Conservation (phyloP, 164 flowering plant species). For the Macadamia tetraphylla region DNA sequence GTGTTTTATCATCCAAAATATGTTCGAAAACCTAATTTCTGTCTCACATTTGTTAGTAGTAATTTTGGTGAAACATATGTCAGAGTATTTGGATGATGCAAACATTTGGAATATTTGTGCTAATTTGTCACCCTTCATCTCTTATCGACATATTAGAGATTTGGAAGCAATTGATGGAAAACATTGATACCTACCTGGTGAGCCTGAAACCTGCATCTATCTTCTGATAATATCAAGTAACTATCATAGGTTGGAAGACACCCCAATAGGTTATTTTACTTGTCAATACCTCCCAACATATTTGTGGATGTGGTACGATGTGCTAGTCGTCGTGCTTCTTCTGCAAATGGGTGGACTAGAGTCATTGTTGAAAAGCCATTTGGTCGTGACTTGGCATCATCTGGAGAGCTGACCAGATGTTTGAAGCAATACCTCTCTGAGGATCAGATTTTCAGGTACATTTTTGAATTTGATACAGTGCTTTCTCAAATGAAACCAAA, state of each 20-base stretch:
- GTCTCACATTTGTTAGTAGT: too few relatives aligned
- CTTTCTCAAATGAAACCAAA: background rate
- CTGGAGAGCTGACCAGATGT: constrained; percentile 60
- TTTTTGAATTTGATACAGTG: background rate
- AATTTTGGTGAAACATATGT: too few relatives aligned
- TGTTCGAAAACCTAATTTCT: too few relatives aligned
- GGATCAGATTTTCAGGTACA: constrained; percentile 84
- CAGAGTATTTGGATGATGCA: too few relatives aligned
- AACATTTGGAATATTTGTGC: too few relatives aligned
- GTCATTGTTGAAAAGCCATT: constrained; percentile 93
- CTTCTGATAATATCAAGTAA: background rate
- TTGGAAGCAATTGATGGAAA: background rate
- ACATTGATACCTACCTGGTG: background rate
- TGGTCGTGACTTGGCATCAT: constrained; percentile 80
- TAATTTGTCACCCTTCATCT: too few relatives aligned
- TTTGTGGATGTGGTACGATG: constrained; percentile 77
- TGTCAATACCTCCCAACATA: constrained; percentile 87
- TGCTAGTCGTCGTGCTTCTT: constrained; percentile 66
- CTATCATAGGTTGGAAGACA: constrained; percentile 47
- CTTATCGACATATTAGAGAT: too few relatives aligned
- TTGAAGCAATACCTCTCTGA: constrained; percentile 68
- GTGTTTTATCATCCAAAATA: too few relatives aligned
- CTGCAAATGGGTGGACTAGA: constrained; percentile 78
- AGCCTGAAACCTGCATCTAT: background rate
- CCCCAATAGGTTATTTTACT: constrained; percentile 72